These are phyloP conservation scores for Linum usitatissimum DNA, from an alignment of 345 rosid species.

Conservation along the genomic window DNA sequence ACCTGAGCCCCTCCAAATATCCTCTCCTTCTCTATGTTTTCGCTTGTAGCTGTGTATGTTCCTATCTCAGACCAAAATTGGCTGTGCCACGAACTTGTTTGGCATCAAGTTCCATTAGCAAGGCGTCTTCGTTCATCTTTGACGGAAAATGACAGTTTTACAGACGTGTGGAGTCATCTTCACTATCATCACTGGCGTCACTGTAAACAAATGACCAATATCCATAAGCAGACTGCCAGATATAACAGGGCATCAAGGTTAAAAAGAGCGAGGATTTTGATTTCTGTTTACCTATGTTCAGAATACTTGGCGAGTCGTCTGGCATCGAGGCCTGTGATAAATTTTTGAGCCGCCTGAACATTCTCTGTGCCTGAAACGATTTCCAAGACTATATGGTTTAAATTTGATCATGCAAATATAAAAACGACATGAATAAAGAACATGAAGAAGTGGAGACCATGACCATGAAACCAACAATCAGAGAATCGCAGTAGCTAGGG, in stretches of 20 bases:
- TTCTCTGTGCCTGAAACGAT: slow-evolving; percentile 46
- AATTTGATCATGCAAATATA: background rate
- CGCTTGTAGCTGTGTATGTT: too few relatives aligned
- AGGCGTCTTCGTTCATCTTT: too few relatives aligned
- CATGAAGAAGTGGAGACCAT: too few relatives aligned
- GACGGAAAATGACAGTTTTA: slow-evolving; percentile 11
- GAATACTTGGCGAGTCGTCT: slow-evolving; percentile 68
- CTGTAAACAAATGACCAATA: slow-evolving; percentile 25
- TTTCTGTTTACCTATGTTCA: slow-evolving; percentile 47
- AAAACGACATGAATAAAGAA: background rate
- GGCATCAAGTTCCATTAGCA: too few relatives aligned
- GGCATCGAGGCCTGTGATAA: slow-evolving; percentile 93
- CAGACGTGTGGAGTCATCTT: slow-evolving; percentile 44
- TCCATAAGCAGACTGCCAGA: background rate
- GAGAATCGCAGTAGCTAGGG: background rate
- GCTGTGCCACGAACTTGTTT: too few relatives aligned
- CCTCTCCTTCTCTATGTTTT: too few relatives aligned
- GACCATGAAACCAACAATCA: background rate
- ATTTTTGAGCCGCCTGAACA: slow-evolving; percentile 80
- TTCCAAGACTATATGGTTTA: background rate
- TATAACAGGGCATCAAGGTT: background rate
- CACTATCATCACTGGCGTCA: slow-evolving; percentile 65
- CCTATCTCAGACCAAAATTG: too few relatives aligned
- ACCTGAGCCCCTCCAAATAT: too few relatives aligned
- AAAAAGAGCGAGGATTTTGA: background rate